Conservation (phyloP, 2,329 filamentous ascomycete genomes). For the Sporothrix brunneoviolacea region DNA sequence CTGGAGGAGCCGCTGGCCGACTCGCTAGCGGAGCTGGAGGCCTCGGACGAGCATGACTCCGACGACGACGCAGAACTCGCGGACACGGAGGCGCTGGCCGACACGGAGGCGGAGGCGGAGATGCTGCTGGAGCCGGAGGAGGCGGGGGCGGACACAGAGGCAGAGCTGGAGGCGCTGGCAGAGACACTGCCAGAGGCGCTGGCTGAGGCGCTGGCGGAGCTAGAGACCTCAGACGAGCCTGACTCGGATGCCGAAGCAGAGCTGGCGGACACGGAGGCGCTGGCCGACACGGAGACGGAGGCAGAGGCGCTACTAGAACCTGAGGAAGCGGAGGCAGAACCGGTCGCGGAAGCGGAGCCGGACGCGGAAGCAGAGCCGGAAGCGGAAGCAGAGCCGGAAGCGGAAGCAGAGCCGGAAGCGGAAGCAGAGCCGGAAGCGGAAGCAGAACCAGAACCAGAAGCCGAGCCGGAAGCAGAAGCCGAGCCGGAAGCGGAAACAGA, state of each 20-base stretch:
- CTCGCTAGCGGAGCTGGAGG: too few relatives aligned
- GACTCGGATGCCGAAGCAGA: background rate
- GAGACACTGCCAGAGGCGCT: background rate
- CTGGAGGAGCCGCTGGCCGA: too few relatives aligned
- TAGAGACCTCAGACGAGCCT: background rate
- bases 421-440: background rate
- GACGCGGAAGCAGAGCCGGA: background rate
- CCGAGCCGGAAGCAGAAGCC: background rate
- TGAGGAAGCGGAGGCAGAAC: background rate
- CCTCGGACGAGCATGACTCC: too few relatives aligned
- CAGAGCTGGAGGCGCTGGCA: background rate
- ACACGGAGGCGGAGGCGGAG: too few relatives aligned
- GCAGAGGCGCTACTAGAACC: background rate
- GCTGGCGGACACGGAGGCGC: too few relatives aligned
- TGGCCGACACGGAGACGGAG: background rate
- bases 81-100: too few relatives aligned
- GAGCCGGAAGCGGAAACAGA: background rate
- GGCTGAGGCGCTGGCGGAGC: background rate
- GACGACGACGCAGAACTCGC: too few relatives aligned
- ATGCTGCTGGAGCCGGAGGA: background rate
- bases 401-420: background rate
- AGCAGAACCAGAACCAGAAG: background rate
- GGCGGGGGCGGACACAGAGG: background rate
- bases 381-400: background rate
- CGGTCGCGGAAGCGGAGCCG: background rate